Conservation (phyloP, 2,329 filamentous ascomycete species). For the Ophiosphaerella herpotricha region DNA sequence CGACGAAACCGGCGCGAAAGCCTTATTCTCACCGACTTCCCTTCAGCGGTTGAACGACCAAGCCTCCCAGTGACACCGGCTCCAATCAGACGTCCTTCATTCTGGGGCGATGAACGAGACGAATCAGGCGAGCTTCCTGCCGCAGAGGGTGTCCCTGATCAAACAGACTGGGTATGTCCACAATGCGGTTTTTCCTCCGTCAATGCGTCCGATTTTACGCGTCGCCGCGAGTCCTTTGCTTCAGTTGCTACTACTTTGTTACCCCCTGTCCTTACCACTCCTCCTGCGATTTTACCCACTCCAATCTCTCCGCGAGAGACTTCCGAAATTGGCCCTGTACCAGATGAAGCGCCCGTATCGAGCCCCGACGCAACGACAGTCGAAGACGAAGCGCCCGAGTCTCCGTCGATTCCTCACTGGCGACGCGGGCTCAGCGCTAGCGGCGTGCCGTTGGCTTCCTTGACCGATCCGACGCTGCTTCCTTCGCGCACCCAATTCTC, state of each 20-base stretch:
- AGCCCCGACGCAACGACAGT: no score
- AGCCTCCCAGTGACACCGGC: slow-evolving; percentile 91
- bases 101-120: slow-evolving; percentile 67
- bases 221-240: slow-evolving; percentile 22
- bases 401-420: not conserved
- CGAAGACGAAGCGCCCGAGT: not conserved
- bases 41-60: slow-evolving; percentile 77
- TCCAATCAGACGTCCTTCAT: slow-evolving; percentile 70
- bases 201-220: slow-evolving; percentile 36
- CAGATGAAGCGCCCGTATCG: no score
- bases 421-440: slow-evolving; percentile 26
- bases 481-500: slow-evolving; percentile 1
- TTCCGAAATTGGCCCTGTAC: no score
- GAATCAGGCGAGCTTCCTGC: slow-evolving; percentile 66
- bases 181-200: slow-evolving; percentile 42
- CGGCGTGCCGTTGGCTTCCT: slow-evolving; percentile 36
- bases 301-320: not conserved
- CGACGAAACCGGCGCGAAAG: slow-evolving; percentile 53
- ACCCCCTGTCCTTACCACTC: slow-evolving; percentile 16
- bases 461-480: slow-evolving; percentile 31
- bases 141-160: slow-evolving; percentile 82
- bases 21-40: slow-evolving; percentile 84
- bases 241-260: slow-evolving; percentile 25
- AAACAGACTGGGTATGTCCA: slow-evolving; percentile 91
- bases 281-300: slow-evolving; percentile 4